Evolutionary conservation across 352 stramenopile species (phyloP), one percentile per base, ranked within the genome.

Genomic region (Pythium oligandrum): DNA sequence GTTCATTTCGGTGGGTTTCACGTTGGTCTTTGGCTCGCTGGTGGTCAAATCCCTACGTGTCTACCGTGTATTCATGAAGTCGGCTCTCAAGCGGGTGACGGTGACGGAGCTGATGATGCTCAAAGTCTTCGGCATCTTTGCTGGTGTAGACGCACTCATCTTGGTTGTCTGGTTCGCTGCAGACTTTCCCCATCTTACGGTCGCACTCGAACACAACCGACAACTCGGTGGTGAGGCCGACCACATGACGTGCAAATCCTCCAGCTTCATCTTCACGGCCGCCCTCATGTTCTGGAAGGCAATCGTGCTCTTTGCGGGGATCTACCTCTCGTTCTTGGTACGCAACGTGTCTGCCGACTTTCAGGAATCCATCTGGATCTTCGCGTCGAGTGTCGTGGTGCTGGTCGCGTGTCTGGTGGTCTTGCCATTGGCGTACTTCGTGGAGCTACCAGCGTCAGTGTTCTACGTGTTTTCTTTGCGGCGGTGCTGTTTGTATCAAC

Each of bases 361-460:
- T 47, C 78, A 89, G 45, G 78, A 89, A 34, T 71, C 75, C 4
- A 65, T 78, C 44, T 86, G 78, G 78, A 87, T 82, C 36, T 78
- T 86, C 44, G 64, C 55, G 1, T 81, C 78, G 0, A 63, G 68
- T 0, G 3, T 75, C 0, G 57, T 87, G 2, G 75, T 90, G 32
- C 55, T 89, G 8, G 37, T 75, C 6, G 58, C 50, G 3, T 63
- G 63, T 30, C 32, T 73, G 0, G 44, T 79, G 11, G 54, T 72
- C 7, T 36, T 76, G 2, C 55, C 62, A 44, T 47, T 80, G 5
- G 55, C 70, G 4, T 80, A 74, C 44, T 45, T 76, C 39, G 70
- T 74, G 1, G 44, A 64, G 1, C 40, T 76, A 30, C 46, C 61
- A 0, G 53, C 66, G 1, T 11, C 56, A 0, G 51, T 55, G n/a